Evolutionary conservation across 306 rosid genomes (phyloP), one percentile per base, ranked within the genome.

Genomic region (Lupinus albus): DNA sequence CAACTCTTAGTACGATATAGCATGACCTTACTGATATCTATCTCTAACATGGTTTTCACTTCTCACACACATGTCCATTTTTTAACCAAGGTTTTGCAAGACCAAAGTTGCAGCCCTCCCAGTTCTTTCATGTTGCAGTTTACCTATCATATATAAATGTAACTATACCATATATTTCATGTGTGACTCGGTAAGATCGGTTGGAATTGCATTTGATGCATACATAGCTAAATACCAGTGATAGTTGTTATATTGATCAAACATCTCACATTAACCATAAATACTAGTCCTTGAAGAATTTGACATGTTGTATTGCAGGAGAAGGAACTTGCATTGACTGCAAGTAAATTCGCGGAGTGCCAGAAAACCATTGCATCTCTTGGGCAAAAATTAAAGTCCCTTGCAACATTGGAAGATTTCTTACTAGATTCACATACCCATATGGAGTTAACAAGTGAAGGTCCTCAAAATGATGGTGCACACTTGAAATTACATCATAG

Each of bases 351-450:
- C 67, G 80, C 89, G 0, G 95, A 85, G 78, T 90, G 96, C 73
- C 95, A 87, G 68, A 85, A 84, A 78, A 90, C 96, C 60, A 85
- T 90, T 61, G 91, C 95, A 61, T 85, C 89, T 55, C 89, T 90
- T 72, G 91, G 89, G 32, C 83, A 82, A 61, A 85, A 81, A 63
- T 64, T 90, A 67, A 75, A 69, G 64, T 82, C 89, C 53, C 89
- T 90, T n/a, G 83, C 91, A 51, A 71, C 86, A 17, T 67, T 90
- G 73, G 96, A 90, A 64, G 89, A 90, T 67, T 67, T 85, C 64
- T 72, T 85, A 44, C 64, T 78, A 46, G 95, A 90, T 75, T 71
- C 84, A 18, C 83, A 78, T 47, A 76, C 44, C 14, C 77, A 75
- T 17, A 2, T 2, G 42, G 81, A 78, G 57, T 70, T 71, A 15